Conservation (phyloP, 768 basidiomycete species). For the Phaeotremella fagi region DNA sequence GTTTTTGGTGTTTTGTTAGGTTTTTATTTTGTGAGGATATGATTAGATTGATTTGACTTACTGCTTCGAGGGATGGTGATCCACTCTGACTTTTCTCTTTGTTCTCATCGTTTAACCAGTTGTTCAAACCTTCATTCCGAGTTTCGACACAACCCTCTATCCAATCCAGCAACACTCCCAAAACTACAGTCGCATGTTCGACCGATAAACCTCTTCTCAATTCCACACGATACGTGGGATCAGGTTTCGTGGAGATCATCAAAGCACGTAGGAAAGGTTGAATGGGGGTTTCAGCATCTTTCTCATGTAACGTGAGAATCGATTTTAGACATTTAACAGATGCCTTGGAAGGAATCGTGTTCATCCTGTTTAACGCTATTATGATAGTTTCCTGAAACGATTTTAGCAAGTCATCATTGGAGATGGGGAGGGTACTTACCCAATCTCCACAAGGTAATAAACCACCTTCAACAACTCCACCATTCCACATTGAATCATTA, state of each 20-base stretch:
- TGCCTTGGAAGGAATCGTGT: constrained; percentile 1
- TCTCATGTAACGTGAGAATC: no score
- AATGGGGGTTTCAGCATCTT: no score
- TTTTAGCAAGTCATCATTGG: background rate
- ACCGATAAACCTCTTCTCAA: constrained; percentile 23
- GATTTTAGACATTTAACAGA: background rate
- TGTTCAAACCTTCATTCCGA: constrained; percentile 7
- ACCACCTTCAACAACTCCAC: constrained; percentile 28
- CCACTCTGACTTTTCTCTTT: background rate
- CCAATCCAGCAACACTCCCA: constrained; percentile 29
- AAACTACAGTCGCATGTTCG: constrained; percentile 32
- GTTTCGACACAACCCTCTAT: constrained; percentile 23
- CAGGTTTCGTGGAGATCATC: constrained; percentile 19
- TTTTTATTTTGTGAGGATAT: background rate
- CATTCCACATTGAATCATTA: constrained; percentile 31
- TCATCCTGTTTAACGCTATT: background rate
- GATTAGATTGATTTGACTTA: constrained; percentile 1
- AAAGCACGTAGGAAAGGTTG: constrained; percentile 6
- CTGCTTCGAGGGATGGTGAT: constrained; percentile 8
- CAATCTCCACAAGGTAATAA: constrained; percentile 36
- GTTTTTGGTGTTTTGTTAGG: background rate
- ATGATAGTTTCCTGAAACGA: background rate
- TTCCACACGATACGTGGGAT: constrained; percentile 34
- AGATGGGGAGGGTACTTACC: constrained; percentile 26
- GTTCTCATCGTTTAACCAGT: constrained; percentile 12